Base-by-base conservation (phyloP, 192 early-diverging fungal genomes). In the Chytriomyces sp. region DNA sequence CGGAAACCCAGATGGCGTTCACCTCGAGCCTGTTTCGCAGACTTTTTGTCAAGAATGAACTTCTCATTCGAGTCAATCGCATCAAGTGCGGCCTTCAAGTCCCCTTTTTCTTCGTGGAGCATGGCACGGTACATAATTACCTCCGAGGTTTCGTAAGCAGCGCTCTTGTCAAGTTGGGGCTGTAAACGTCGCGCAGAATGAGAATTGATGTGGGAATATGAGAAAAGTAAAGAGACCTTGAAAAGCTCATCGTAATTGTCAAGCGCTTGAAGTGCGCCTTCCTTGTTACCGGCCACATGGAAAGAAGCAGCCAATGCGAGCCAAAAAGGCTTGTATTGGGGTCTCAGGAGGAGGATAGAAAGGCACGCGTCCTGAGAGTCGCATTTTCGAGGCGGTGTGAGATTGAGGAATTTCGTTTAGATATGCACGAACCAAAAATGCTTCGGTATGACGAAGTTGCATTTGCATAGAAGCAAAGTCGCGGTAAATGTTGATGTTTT, bases 401-500 rank as follows among this genome's bases (percentile, higher is more conserved):
- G 22, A 49, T n/a, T n/a, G 0, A 49, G 22, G 14, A 2, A 49
- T 1, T 1, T 49, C 22, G 44, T 3, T 26, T 14, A 68, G 76
- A 65, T 76, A 90, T n/a, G n/a, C n/a, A n/a, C 90, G 37, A 86
- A 74, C 73, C 55, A 75, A 49, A 49, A 91, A 90, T 25, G 84
- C 91, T 60, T 94, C 91, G 76, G 89, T 94, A 77, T 95, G 90
- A 56, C 97, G 89, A 71, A 91, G 83, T 59, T 98, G 94, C 22
- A 90, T 89, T 73, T 96, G 92, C 52, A 99, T 83, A 19, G 91
- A 73, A 14, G 92, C 90, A 66, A 91, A 88, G 75, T 99, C 97
- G 53, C 93, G 89, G 74, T 96, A 85, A 75, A 99, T 96, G 70
- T 93, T 92, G 55, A 94, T 79, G 80, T 99, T 96, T 58, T 93